Percentiles rank a stretch among this genome's conserved stretches.
Conservation (phyloP, 169 alveolate species). For the Plasmodium gaboni region DNA sequence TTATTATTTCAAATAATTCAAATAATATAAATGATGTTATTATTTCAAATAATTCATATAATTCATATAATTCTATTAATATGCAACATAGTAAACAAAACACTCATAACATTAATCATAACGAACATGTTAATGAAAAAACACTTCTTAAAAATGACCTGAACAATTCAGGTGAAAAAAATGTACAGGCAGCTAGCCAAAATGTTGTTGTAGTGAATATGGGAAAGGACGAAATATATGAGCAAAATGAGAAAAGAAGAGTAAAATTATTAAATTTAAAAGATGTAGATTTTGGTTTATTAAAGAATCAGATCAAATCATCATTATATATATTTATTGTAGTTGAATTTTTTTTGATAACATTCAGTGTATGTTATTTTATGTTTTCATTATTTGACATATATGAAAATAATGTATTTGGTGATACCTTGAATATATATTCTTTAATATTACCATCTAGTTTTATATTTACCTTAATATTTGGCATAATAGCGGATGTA, state of each 20-base stretch:
- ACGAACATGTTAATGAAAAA: too few species aligned
- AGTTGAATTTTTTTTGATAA: constrained; percentile 58
- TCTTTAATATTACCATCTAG: constrained; percentile 48
- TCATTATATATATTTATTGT: constrained; percentile 49
- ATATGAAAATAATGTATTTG: constrained; percentile 54
- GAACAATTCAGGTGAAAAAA: too few species aligned
- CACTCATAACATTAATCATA: too few species aligned
- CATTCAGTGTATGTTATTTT: constrained; percentile 54
- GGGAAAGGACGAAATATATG: neutral
- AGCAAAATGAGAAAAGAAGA: neutral
- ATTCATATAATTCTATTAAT: too few species aligned
- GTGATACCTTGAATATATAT: constrained; percentile 45
- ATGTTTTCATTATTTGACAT: constrained; percentile 72
- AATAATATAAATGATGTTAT: neutral
- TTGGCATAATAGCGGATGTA: constrained; percentile 68
- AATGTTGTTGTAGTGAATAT: too few species aligned
- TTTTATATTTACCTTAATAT: constrained; percentile 55
- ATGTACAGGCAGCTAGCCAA: too few species aligned
- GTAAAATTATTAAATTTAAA: neutral
- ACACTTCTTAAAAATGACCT: too few species aligned
- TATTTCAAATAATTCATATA: too few species aligned
- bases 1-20: neutral
- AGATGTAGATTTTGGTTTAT: neutral
- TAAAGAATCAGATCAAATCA: constrained; percentile 46
- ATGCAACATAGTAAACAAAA: too few species aligned